Evolutionary conservation across 768 basidiomycete genomes (phyloP).

Genomic region (Russula vinacea): DNA sequence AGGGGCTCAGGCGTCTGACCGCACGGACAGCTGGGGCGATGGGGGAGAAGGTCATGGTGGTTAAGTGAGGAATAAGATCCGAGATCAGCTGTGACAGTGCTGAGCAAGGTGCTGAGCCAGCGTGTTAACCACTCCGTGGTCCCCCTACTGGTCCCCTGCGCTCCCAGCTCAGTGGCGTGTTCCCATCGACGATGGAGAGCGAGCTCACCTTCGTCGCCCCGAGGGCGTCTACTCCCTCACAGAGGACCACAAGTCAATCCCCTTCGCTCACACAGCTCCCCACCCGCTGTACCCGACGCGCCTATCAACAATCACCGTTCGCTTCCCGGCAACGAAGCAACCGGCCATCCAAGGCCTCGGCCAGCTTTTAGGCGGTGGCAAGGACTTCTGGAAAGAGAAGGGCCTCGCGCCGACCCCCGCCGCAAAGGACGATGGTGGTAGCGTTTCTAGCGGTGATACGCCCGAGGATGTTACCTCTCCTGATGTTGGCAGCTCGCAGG

Average conservation of each 20-base stretch:
- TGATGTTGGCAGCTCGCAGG: constrained; percentile 34
- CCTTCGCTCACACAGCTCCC: constrained; percentile 41
- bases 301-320: constrained; percentile 58
- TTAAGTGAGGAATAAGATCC: constrained; percentile 33
- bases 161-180: constrained; percentile 15
- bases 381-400: constrained; percentile 61
- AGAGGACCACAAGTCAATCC: constrained; percentile 74
- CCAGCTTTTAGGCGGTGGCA: constrained; percentile 64
- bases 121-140: background rate
- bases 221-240: constrained; percentile 88
- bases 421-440: constrained; percentile 52
- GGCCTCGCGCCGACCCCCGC: constrained; percentile 20
- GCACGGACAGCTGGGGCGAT: constrained; percentile 28
- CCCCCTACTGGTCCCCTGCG: constrained; percentile 8
- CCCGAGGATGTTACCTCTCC: constrained; percentile 55
- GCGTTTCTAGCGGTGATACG: constrained; percentile 80
- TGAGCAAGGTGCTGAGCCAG: background rate
- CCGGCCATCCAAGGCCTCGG: constrained; percentile 59
- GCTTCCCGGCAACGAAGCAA: constrained; percentile 56
- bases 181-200: constrained; percentile 55
- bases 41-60: constrained; percentile 33
- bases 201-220: constrained; percentile 80
- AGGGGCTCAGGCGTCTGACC: constrained; percentile 22
- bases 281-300: constrained; percentile 52
- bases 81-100: background rate